Percentiles rank a stretch among this genome's conserved stretches.
Evolutionary conservation across 2,329 filamentous ascomycete genomes (phyloP).

Genomic region (Seiridium unicorne): DNA sequence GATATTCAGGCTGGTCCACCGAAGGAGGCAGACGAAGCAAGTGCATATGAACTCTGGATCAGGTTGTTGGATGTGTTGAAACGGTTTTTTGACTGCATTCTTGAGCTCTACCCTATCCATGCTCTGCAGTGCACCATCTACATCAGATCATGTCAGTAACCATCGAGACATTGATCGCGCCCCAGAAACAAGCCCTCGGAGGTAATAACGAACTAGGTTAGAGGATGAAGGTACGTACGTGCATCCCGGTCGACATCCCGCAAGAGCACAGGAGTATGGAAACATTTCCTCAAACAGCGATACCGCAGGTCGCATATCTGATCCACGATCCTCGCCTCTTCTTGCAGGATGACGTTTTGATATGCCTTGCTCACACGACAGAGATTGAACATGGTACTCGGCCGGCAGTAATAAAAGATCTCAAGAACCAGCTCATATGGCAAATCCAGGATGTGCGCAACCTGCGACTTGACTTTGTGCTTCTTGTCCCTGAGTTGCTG

Average conservation of each 20-base stretch:
- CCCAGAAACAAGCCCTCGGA: too few species aligned
- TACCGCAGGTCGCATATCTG: constrained; percentile 47
- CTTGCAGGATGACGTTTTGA: constrained; percentile 38
- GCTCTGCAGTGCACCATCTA: constrained; percentile 11
- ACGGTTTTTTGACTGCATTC: constrained; percentile 44
- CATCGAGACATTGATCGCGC: too few species aligned
- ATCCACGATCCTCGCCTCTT: constrained; percentile 41
- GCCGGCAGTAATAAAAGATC: constrained; percentile 43
- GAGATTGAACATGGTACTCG: constrained; percentile 50
- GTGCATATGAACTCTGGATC: constrained; percentile 50
- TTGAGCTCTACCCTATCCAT: constrained; percentile 5
- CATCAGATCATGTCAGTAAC: too few species aligned
- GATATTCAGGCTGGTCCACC: constrained; percentile 55
- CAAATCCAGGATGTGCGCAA: constrained; percentile 40
- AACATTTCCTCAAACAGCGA: constrained; percentile 46
- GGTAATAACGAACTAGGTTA: too few species aligned
- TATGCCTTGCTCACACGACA: constrained; percentile 40
- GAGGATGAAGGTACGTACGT: background rate
- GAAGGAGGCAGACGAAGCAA: constrained; percentile 53
- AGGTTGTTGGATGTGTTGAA: constrained; percentile 48
- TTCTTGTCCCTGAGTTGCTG: constrained; percentile 37
- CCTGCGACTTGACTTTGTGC: constrained; percentile 18
- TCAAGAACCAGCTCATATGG: constrained; percentile 52
- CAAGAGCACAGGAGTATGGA: constrained; percentile 47
- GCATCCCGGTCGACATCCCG: constrained; percentile 24